phyloP scores from a whole-genome alignment of 176 grass and related monocot genomes.

The Neostapfia colusana region DNA sequence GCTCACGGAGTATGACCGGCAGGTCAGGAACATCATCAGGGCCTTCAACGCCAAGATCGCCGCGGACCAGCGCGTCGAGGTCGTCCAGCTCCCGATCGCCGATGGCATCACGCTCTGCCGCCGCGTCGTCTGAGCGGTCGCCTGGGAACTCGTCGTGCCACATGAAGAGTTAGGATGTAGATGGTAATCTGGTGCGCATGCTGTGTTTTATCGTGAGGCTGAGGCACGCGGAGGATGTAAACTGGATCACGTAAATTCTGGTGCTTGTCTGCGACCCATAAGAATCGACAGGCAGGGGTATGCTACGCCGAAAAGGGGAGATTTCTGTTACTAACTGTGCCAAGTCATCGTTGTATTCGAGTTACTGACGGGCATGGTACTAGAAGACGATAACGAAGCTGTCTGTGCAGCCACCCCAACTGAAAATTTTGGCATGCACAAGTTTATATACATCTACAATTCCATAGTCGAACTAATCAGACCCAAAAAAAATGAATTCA shows the following conservation, averaged over 20 bases:
- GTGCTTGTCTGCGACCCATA: neutral
- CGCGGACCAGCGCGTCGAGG: slow-evolving; percentile 44
- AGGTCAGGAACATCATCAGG: neutral
- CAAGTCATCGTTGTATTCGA: no score
- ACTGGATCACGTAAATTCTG: neutral
- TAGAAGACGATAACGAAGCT: no score
- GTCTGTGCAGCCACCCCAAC: no score
- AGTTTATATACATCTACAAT: no score
- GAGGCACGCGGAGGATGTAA: neutral
- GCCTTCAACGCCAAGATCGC: slow-evolving; percentile 59
- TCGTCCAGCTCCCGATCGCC: slow-evolving; percentile 56
- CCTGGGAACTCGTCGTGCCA: neutral
- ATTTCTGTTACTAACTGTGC: no score
- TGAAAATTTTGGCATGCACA: no score
- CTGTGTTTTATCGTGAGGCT: neutral
- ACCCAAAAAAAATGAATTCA: no score
- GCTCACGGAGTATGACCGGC: slow-evolving; percentile 1
- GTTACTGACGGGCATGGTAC: no score
- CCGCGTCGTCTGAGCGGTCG: slow-evolving; percentile 29
- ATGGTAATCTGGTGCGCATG: neutral
- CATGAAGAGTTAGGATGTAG: neutral
- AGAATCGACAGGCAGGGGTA: no score
- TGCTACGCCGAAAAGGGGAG: no score
- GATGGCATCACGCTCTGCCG: slow-evolving; percentile 68
- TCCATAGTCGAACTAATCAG: no score